These are phyloP conservation scores for Terfezia boudieri DNA, from an alignment of 495 filamentous ascomycete species.

Conservation along the genomic window DNA sequence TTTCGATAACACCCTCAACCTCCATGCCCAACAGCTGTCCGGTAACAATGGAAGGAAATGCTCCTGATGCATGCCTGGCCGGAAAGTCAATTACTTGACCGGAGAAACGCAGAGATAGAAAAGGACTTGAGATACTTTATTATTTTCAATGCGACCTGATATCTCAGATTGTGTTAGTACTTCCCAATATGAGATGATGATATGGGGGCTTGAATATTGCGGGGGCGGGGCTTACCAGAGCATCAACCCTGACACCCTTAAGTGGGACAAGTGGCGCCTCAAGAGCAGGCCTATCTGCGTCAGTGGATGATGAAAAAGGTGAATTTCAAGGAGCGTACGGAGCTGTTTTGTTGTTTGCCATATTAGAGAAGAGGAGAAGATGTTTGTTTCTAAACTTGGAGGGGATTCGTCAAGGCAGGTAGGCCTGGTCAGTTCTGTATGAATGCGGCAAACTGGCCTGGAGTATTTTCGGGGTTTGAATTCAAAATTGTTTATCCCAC, in stretches of 20 bases:
- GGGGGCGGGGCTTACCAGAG: constrained; percentile 32
- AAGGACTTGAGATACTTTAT: constrained; percentile 67
- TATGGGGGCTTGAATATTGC: constrained; percentile 3
- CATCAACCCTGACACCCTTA: constrained; percentile 57
- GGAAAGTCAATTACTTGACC: constrained; percentile 44
- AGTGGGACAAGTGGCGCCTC: constrained; percentile 22
- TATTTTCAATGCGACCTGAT: constrained; percentile 85
- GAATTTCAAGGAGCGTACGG: no score
- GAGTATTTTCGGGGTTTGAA: no score
- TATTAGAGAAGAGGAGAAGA: no score
- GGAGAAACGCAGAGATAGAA: constrained; percentile 10
- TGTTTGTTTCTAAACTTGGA: no score
- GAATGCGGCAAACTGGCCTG: no score
- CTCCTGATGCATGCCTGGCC: constrained; percentile 35
- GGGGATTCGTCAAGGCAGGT: no score
- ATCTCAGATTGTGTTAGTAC: constrained; percentile 8
- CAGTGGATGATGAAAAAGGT: no score
- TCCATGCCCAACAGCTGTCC: constrained; percentile 37
- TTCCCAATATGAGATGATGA: constrained; percentile 6
- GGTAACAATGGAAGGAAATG: constrained; percentile 15
- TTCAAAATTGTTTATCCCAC: no score
- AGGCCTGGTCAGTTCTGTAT: no score
- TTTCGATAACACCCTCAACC: constrained; percentile 52
- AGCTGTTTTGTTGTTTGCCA: no score
- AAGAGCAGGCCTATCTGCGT: no score